Evolutionary conservation across 2,329 filamentous ascomycete genomes (phyloP).

Genomic region (Graphium sp.): DNA sequence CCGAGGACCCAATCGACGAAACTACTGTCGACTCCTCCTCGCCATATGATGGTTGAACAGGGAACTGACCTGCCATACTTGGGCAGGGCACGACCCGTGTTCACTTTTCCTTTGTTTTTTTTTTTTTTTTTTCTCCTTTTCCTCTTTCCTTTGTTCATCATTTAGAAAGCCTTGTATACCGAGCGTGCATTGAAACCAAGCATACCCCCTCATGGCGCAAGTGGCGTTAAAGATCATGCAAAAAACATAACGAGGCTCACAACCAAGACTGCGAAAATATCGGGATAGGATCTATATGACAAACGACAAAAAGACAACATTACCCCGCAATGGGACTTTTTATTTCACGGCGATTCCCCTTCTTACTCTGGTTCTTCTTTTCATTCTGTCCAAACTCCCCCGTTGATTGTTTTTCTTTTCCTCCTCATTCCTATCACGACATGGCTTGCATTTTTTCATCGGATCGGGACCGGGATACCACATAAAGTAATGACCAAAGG

Average conservation of each 20-base stretch:
- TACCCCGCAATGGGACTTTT: neutral
- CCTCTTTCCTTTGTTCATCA: constrained; percentile 1
- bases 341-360: constrained; percentile 1
- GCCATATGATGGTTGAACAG: neutral
- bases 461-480: neutral
- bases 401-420: constrained; percentile 4
- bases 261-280: too few species aligned
- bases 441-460: neutral
- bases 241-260: neutral
- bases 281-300: neutral
- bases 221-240: neutral
- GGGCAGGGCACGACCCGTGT: too few species aligned
- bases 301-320: neutral
- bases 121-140: constrained; percentile 4
- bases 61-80: too few species aligned
- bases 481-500: too few species aligned
- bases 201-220: neutral
- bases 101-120: constrained; percentile 6
- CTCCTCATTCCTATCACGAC: constrained; percentile 1
- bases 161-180: constrained; percentile 9
- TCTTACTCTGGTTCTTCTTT: constrained; percentile 5
- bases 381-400: neutral
- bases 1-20: constrained; percentile 32
- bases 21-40: constrained; percentile 1
- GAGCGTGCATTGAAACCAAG: constrained; percentile 19